These are phyloP conservation scores for Ophiosphaerella herpotricha DNA, from an alignment of 2,329 filamentous ascomycete genomes.

Conservation along the genomic window DNA sequence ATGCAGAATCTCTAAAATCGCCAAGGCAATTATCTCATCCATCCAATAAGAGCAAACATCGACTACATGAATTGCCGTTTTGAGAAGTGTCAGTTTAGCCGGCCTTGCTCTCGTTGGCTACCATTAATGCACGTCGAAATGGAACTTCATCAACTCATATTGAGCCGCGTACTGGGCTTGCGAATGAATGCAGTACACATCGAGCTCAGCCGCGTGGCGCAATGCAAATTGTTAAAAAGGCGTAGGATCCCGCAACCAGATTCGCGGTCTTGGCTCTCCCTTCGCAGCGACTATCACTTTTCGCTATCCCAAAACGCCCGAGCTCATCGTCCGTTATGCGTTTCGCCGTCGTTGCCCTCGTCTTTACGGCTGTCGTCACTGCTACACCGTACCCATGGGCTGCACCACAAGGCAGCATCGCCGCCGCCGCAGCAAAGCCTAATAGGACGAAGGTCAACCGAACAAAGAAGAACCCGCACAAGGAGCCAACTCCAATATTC, in stretches of 20 bases:
- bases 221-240: conserved; percentile 7
- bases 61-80: not conserved
- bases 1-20: too few relatives aligned
- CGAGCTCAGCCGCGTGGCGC: conserved; percentile 8
- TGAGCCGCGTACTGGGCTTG: conserved; percentile 13
- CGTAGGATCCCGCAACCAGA: not conserved
- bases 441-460: conserved; percentile 8
- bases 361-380: conserved; percentile 17
- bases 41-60: too few relatives aligned
- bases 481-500: conserved; percentile 35
- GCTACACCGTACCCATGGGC: conserved; percentile 26
- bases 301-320: not conserved
- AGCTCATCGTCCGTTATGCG: conserved; percentile 19
- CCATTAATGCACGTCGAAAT: conserved; percentile 6
- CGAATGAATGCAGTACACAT: not conserved
- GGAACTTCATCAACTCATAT: conserved; percentile 15
- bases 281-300: not conserved
- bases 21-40: too few relatives aligned
- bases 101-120: conserved; percentile 6
- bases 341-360: conserved; percentile 17
- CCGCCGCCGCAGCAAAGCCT: not conserved
- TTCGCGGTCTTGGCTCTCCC: conserved; percentile 4
- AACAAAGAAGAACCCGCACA: conserved; percentile 25
- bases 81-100: conserved; percentile 10
- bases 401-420: conserved; percentile 11